Conservation (phyloP, 176 grass and related monocot genomes). For the Phragmites australis region DNA sequence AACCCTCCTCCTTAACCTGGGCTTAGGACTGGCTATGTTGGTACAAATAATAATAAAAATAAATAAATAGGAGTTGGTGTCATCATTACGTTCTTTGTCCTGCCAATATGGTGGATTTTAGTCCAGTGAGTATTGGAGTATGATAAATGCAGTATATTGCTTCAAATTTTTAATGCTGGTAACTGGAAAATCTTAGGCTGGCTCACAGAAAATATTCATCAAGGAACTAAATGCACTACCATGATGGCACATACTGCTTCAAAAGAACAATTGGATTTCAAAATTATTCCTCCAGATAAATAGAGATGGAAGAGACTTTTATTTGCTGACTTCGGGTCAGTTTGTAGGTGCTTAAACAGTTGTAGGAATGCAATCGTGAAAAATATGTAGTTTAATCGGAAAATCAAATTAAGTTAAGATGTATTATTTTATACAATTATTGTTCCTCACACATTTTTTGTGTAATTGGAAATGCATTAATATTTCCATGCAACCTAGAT, state of each 20-base stretch:
- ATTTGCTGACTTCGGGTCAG: neutral
- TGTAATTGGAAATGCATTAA: neutral
- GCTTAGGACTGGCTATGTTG: no score
- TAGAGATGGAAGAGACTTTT: neutral
- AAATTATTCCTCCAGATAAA: neutral
- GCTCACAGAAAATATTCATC: neutral
- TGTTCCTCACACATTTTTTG: neutral
- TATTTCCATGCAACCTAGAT: conserved; percentile 6
- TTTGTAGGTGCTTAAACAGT: neutral
- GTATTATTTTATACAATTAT: neutral
- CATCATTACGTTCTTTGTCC: neutral
- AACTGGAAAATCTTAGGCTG: neutral
- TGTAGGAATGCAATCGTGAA: neutral
- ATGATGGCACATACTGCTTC: neutral
- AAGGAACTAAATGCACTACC: neutral
- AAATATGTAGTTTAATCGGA: neutral
- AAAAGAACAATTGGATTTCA: neutral
- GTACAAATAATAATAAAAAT: neutral
- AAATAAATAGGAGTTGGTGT: neutral
- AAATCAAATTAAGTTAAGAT: neutral
- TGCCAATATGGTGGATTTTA: neutral
- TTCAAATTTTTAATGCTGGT: neutral
- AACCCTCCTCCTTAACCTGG: no score
- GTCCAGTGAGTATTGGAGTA: neutral
- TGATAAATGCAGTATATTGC: neutral